Evolutionary conservation across 192 early-diverging fungal species (phyloP), one percentile per base, ranked within the genome.

Genomic region (Dissophora globulifera): DNA sequence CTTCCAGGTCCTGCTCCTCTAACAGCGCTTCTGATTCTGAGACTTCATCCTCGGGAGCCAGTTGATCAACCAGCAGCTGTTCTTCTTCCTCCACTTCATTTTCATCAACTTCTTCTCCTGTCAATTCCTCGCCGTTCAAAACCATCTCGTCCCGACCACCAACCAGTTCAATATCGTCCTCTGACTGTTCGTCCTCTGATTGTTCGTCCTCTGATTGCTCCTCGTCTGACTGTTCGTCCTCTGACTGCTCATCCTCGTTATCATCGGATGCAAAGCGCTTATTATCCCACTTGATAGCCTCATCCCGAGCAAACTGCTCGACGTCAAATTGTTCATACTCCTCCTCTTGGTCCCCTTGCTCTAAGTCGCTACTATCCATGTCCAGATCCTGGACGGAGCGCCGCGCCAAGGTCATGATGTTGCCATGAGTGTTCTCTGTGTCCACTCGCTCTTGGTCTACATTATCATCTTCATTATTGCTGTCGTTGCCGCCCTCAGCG

Each of bases 1-100:
- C 69, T 13, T 74, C 31, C 30, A 64, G 22, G 7, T 47, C 23
- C 41, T 74, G 69, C 32, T 74, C 69, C 19, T 74, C 61, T 3
- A 51, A 3, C 16, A 74, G 32, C 1, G 61, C 60, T 9, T 64
- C 61, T 19, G 61, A 63, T 27, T 74, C 69, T 11, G 69, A 74
- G 16, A 74, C 69, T 26, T 74, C 69, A 26, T 64, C 61, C 3
- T 59, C 69, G 22, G 17, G 35, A 7, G 53, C 59, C 1, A 62
- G 30, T 7, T 67, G 0, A 23, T 41, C 48, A 4, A 19, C 26
- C 15, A 31, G n/a, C 42, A 22, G 23, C 7, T 58, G 53, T 11
- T 67, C 65, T 19, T 26, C 51, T 4, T 47, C 57, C 12, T 41
- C 67, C 13, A 20, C 41, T 1, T 38, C 67, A 6, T 53, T 50